phyloP scores from a whole-genome alignment of 306 rosid genomes.

The Prunus campanulata region DNA sequence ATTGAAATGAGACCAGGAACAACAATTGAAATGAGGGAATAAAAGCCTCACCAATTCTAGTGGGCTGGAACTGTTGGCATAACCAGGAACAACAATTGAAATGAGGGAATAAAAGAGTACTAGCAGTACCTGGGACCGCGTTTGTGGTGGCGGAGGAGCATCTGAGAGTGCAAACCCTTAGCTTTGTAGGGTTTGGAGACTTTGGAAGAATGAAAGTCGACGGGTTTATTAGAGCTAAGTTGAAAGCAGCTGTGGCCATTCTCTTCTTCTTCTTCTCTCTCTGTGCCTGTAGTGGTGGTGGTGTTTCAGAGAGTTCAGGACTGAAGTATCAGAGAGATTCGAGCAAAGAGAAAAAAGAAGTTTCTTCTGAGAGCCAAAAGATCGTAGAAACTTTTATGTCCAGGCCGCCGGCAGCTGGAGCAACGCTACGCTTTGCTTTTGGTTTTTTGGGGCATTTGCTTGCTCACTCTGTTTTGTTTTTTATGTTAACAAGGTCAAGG shows the following conservation, averaged over 20 bases:
- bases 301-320: background rate
- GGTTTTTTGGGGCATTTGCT: too few relatives aligned
- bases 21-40: background rate
- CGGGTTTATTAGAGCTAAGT: slow-evolving; percentile 12
- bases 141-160: slow-evolving; percentile 14
- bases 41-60: too few relatives aligned
- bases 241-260: slow-evolving; percentile 12
- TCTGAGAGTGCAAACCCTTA: slow-evolving; percentile 20
- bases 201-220: background rate
- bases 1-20: too few relatives aligned
- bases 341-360: background rate
- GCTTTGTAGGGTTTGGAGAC: slow-evolving; percentile 8
- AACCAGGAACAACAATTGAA: background rate
- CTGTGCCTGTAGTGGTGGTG: background rate
- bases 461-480: too few relatives aligned
- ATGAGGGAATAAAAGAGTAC: background rate
- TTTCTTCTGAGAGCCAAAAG: too few relatives aligned
- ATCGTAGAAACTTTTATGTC: too few relatives aligned
- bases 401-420: too few relatives aligned
- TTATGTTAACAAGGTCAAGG: too few relatives aligned
- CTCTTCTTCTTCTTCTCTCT: background rate
- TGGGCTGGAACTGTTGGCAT: background rate
- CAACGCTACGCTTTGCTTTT: too few relatives aligned
- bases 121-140: slow-evolving; percentile 15
- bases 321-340: background rate